Percentiles rank a stretch among this genome's conserved stretches.
phyloP scores from a whole-genome alignment of 805 yeast species.

The Starmera caribaea region DNA sequence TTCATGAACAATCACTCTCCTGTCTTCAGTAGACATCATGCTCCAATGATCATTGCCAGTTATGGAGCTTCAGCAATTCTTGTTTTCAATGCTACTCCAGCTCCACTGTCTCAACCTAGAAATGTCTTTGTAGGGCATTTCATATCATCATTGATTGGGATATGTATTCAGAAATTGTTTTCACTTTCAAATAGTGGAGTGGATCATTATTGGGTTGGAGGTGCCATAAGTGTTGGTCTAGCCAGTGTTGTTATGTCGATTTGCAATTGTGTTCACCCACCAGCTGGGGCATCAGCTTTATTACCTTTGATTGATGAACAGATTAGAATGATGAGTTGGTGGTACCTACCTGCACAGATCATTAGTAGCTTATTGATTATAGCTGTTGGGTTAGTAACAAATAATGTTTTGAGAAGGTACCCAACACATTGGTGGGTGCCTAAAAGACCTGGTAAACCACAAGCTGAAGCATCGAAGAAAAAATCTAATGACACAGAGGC shows the following conservation, averaged over 20 bases:
- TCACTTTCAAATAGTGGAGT: conserved; percentile 31
- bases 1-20: conserved; percentile 26
- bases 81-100: conserved; percentile 41
- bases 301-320: conserved; percentile 40
- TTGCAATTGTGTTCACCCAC: conserved; percentile 55
- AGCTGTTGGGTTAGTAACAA: conserved; percentile 35
- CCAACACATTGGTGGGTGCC: conserved; percentile 46
- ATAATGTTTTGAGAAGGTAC: conserved; percentile 38
- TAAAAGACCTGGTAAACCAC: not conserved
- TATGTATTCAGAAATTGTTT: conserved; percentile 45
- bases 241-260: conserved; percentile 45
- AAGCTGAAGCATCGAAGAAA: too few species aligned
- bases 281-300: conserved; percentile 63
- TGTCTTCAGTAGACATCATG: conserved; percentile 28
- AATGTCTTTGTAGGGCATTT: conserved; percentile 49
- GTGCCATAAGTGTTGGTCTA: conserved; percentile 46
- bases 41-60: conserved; percentile 42
- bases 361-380: conserved; percentile 37
- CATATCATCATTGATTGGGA: conserved; percentile 41
- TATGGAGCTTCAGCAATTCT: conserved; percentile 59
- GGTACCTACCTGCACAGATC: conserved; percentile 49
- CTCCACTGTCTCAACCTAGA: conserved; percentile 60
- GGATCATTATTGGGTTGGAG: conserved; percentile 45
- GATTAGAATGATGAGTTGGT: conserved; percentile 49
- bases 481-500: too few species aligned